Percentiles rank a stretch among this genome's conserved stretches.
Evolutionary conservation across 2,329 filamentous ascomycete genomes (phyloP).

Genomic region (Ophiostoma sp.): DNA sequence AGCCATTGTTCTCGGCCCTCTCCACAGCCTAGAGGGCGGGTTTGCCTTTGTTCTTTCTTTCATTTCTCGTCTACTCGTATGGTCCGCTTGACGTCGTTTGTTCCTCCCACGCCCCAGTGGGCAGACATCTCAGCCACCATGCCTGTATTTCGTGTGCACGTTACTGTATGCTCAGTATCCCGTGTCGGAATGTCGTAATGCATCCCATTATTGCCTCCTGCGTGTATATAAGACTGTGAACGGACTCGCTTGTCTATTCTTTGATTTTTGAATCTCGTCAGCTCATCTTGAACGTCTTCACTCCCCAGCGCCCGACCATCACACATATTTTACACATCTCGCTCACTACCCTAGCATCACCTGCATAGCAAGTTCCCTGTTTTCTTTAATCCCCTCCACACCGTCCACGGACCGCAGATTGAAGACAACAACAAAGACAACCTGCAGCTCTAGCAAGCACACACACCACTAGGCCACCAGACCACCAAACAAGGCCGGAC

Average conservation of each 20-base stretch:
- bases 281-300: not conserved
- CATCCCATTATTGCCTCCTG: not conserved
- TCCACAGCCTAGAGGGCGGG: not conserved
- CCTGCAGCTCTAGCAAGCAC: constrained; percentile 10
- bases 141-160: too few relatives aligned
- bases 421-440: not conserved
- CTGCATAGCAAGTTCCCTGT: constrained; percentile 6
- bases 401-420: not conserved
- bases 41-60: not conserved
- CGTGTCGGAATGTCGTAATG: not conserved
- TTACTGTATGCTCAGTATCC: too few relatives aligned
- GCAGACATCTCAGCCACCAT: not conserved
- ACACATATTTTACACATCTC: constrained; percentile 1
- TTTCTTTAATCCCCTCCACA: not conserved
- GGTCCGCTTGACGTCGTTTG: not conserved
- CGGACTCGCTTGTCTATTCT: not conserved
- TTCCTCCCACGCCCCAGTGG: not conserved
- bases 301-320: not conserved
- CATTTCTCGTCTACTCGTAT: too few relatives aligned
- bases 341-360: not conserved
- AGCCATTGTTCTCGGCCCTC: not conserved
- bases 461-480: not conserved
- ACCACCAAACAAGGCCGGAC: not conserved
- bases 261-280: not conserved
- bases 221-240: not conserved